Conservation (phyloP, 2,329 filamentous ascomycete genomes). For the Triangularia verruculosa region DNA sequence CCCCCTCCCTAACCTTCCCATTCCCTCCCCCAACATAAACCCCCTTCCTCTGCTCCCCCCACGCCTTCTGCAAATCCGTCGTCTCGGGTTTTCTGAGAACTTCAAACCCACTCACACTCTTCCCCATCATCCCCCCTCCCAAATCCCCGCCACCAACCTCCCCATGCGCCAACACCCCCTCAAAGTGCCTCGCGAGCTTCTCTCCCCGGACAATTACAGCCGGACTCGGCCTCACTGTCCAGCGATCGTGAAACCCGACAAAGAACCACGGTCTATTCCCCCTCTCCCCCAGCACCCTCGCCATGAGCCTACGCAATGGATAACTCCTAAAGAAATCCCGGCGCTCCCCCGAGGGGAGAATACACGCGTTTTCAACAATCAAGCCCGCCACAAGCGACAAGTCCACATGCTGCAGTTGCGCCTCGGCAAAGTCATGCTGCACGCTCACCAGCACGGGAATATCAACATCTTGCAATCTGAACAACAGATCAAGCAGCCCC, state of each 20-base stretch:
- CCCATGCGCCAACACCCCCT: slow-evolving; percentile 35
- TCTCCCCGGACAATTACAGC: slow-evolving; percentile 36
- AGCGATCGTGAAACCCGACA: slow-evolving; percentile 37
- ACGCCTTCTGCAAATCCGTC: slow-evolving; percentile 33
- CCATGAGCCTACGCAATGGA: slow-evolving; percentile 34
- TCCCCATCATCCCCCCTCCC: slow-evolving; percentile 13
- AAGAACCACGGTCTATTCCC: slow-evolving; percentile 36
- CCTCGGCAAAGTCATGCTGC: slow-evolving; percentile 22
- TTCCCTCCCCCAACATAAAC: slow-evolving; percentile 22
- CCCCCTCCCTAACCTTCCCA: slow-evolving; percentile 9
- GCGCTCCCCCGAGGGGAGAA: slow-evolving; percentile 39
- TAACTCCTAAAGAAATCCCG: slow-evolving; percentile 43
- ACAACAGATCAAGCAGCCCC: slow-evolving; percentile 1
- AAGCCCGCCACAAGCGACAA: slow-evolving; percentile 37
- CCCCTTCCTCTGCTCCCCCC: slow-evolving; percentile 29
- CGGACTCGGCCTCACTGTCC: slow-evolving; percentile 34
- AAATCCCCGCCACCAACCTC: slow-evolving; percentile 10
- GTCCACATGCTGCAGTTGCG: slow-evolving; percentile 27
- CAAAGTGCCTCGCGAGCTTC: slow-evolving; percentile 38
- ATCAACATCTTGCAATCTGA: not conserved
- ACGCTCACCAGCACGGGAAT: slow-evolving; percentile 14
- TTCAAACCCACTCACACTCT: slow-evolving; percentile 36
- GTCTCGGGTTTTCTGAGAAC: slow-evolving; percentile 34
- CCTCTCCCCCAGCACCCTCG: slow-evolving; percentile 32
- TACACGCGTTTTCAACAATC: slow-evolving; percentile 42